Evolutionary conservation across 139 green algal species (phyloP).

Genomic region (Micromonas commoda): DNA sequence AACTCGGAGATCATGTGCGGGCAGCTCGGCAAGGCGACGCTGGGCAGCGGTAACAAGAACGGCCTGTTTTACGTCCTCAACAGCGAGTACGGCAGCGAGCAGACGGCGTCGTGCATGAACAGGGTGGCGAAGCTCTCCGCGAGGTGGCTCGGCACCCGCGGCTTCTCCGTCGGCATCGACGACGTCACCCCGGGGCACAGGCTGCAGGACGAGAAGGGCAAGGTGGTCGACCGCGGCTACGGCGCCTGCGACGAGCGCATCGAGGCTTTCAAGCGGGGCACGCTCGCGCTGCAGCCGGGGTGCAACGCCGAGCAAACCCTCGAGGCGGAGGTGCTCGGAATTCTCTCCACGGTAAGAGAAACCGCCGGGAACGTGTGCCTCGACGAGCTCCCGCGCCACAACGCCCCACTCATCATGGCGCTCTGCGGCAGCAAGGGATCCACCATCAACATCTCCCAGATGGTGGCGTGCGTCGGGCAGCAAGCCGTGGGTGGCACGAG

Average conservation of each 20-base stretch:
- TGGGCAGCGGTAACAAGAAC: conserved; percentile 79
- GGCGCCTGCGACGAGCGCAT: conserved; percentile 62
- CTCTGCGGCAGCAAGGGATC: conserved; percentile 91
- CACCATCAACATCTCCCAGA: conserved; percentile 97
- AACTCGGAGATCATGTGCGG: conserved; percentile 87
- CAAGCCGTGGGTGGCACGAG: conserved; percentile 87
- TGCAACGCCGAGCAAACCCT: conserved; percentile 83
- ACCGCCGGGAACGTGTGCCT: conserved; percentile 83
- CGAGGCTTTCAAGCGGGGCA: conserved; percentile 52
- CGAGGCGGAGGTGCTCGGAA: conserved; percentile 71
- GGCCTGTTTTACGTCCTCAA: conserved; percentile 71
- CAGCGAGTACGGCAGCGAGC: conserved; percentile 45
- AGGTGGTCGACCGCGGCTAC: conserved; percentile 52
- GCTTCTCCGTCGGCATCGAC: conserved; percentile 95
- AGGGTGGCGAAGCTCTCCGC: conserved; percentile 84
- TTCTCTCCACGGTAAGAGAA: conserved; percentile 87
- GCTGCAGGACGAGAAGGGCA: conserved; percentile 58
- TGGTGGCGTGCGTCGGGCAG: conserved; percentile 96
- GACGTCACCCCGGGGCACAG: conserved; percentile 73
- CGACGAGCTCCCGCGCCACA: conserved; percentile 73
- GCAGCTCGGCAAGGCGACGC: conserved; percentile 83
- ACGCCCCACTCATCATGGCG: conserved; percentile 92
- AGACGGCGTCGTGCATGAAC: conserved; percentile 59
- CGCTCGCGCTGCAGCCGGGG: conserved; percentile 70
- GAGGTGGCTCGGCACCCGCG: conserved; percentile 79